Conservation (phyloP, 1,139 yeast species). For the Geotrichum reessii region DNA sequence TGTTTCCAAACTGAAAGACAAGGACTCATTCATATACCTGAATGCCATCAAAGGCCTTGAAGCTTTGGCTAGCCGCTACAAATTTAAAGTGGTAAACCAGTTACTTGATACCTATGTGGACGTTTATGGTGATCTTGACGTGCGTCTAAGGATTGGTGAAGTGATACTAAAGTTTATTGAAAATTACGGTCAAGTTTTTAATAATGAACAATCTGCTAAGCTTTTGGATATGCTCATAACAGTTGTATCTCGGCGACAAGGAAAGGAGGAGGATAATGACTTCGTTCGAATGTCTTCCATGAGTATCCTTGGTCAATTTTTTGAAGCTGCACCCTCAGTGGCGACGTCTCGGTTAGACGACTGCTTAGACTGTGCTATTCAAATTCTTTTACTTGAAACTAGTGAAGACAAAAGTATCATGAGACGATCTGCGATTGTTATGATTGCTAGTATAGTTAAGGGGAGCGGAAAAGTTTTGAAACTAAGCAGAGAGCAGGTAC, state of each 20-base stretch:
- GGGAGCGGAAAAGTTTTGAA: slow-evolving; percentile 27
- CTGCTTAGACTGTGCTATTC: slow-evolving; percentile 68
- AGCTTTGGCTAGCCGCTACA: slow-evolving; percentile 46
- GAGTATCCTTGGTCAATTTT: slow-evolving; percentile 64
- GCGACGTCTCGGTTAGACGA: slow-evolving; percentile 43
- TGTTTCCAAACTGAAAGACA: slow-evolving; percentile 60
- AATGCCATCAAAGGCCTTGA: slow-evolving; percentile 78
- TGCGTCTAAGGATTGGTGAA: slow-evolving; percentile 71
- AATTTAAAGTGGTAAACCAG: slow-evolving; percentile 38
- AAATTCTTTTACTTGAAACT: slow-evolving; percentile 60
- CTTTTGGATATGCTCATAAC: slow-evolving; percentile 35
- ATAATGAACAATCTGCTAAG: slow-evolving; percentile 27
- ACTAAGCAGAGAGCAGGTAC: not conserved
- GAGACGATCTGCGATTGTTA: slow-evolving; percentile 69
- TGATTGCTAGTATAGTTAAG: slow-evolving; percentile 57
- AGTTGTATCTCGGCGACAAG: slow-evolving; percentile 36
- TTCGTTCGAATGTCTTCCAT: slow-evolving; percentile 77
- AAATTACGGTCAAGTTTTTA: slow-evolving; percentile 43
- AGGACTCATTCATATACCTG: slow-evolving; percentile 81
- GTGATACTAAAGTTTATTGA: slow-evolving; percentile 41
- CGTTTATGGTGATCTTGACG: slow-evolving; percentile 45
- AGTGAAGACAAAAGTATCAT: slow-evolving; percentile 47
- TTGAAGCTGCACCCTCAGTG: slow-evolving; percentile 55
- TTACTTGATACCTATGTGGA: slow-evolving; percentile 44
- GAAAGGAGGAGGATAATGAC: slow-evolving; percentile 42